A percentile compares a stretch with the other conserved stretches of the same genome.
Conservation (phyloP, 2,329 filamentous ascomycete species). For the Sclerotinia trifoliorum region DNA sequence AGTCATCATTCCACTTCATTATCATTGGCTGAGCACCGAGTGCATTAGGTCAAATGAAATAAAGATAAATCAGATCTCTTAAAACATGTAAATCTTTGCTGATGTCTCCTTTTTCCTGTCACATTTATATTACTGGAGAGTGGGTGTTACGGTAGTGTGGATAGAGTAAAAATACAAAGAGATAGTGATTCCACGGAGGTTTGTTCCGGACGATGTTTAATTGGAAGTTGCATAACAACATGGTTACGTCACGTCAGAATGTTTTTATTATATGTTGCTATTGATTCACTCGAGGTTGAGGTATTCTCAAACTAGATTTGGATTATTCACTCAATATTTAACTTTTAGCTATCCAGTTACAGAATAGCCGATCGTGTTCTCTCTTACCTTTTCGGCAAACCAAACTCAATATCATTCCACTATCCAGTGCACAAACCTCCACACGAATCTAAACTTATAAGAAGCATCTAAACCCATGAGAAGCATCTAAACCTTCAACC, state of each 20-base stretch:
- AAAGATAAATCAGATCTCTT: background rate
- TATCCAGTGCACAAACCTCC: background rate
- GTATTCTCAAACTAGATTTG: background rate
- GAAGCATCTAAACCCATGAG: background rate
- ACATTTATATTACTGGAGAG: background rate
- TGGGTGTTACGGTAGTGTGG: background rate
- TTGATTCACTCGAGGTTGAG: background rate
- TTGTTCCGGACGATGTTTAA: background rate
- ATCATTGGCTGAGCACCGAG: background rate
- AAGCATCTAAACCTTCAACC: background rate
- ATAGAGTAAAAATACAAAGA: background rate
- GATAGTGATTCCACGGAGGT: background rate
- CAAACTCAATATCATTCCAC: background rate
- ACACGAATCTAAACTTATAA: background rate
- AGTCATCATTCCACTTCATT: background rate
- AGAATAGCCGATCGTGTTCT: background rate
- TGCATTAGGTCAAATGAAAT: background rate
- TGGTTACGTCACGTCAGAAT: slow-evolving; percentile 7
- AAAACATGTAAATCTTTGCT: slow-evolving; percentile 1
- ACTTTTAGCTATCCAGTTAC: background rate
- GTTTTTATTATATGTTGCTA: slow-evolving; percentile 6
- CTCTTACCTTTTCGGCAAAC: background rate
- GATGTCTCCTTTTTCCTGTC: background rate
- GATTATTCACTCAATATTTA: background rate
- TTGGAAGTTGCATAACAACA: background rate